Base-by-base conservation (phyloP, 345 rosid genomes). In the Schrenkiella parvula region DNA sequence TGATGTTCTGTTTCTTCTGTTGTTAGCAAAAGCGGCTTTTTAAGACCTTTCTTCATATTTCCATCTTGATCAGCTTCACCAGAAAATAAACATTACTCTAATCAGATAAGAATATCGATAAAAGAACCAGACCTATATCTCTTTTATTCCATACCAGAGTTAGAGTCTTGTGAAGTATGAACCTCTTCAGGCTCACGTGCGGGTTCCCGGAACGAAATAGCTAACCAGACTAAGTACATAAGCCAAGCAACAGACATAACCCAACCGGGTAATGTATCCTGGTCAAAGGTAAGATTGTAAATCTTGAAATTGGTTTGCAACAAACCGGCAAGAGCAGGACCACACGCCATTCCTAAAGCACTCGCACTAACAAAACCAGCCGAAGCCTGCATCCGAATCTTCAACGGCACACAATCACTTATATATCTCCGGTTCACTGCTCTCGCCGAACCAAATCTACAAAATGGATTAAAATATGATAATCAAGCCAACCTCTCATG, bases 281-380 rank as follows among this genome's bases (percentile, higher is more conserved):
- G 81, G 72, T 91, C 87, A 79, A 93, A 88, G 2, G 96, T 88
- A 5, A 91, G 34, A 75, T 80, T 85, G 80, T 79, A 85, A 42
- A 93, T 78, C 81, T 84, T 91, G 80, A 93, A 93, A 56, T 86
- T 74, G 8, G 78, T 85, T 77, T 93, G 98, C 56, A 93, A 85
- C 38, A 93, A 67, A 71, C 96, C 98, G 54, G 97, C 98, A 78
- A 93, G 89, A 84, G 95, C 97, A 53, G 98, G 98, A 80, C 98
- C 98, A 80, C 96, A 89, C 8, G 98, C 98, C 98, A 93, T 91
- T 73, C 98, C 97, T n/a, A 93, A 84, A 76, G 98, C 98, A 87
- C 98, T 93, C 54, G 97, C 98, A 80, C 97, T 93, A 64, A 93
- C 98, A 84, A 93, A 93, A 66, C 93, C 98, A 0, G 98, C 97